Conservation (phyloP, 306 rosid genomes). For the Cotoneaster glaucophyllus region DNA sequence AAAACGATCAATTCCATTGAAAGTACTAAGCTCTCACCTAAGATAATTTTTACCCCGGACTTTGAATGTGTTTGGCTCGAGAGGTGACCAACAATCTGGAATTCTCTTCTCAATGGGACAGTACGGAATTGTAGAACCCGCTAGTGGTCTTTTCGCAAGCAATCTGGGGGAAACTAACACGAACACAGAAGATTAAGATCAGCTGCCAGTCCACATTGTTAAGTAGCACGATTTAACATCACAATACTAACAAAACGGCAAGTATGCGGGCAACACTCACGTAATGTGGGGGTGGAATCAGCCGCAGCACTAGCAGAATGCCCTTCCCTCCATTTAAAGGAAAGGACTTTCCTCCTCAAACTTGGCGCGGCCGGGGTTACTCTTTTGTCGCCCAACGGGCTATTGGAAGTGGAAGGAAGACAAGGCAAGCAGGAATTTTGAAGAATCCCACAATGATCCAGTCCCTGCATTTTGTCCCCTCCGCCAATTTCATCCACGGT, state of each 20-base stretch:
- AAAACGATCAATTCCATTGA: not conserved
- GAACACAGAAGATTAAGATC: constrained; percentile 20
- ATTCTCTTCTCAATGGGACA: constrained; percentile 63
- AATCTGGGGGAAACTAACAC: constrained; percentile 68
- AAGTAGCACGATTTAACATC: not conserved
- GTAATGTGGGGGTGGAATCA: constrained; percentile 28
- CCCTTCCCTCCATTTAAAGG: constrained; percentile 84
- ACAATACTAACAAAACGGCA: not conserved
- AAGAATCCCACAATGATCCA: constrained; percentile 52
- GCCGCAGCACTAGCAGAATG: constrained; percentile 5
- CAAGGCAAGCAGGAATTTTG: constrained; percentile 64
- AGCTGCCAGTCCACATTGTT: constrained; percentile 4
- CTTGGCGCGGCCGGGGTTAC: constrained; percentile 48
- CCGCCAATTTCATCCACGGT: constrained; percentile 34
- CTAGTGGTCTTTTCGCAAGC: constrained; percentile 52
- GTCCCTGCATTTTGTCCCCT: constrained; percentile 26
- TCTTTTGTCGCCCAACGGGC: constrained; percentile 41
- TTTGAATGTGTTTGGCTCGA: constrained; percentile 80
- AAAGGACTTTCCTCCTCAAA: constrained; percentile 48
- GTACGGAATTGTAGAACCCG: constrained; percentile 60
- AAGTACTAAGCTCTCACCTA: constrained; percentile 35
- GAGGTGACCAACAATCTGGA: constrained; percentile 75
- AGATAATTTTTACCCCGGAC: constrained; percentile 79
- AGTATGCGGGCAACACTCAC: constrained; percentile 44
- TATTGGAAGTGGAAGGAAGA: constrained; percentile 42